Evolutionary conservation across 768 basidiomycete species (phyloP).

Genomic region (Russula vinacea): DNA sequence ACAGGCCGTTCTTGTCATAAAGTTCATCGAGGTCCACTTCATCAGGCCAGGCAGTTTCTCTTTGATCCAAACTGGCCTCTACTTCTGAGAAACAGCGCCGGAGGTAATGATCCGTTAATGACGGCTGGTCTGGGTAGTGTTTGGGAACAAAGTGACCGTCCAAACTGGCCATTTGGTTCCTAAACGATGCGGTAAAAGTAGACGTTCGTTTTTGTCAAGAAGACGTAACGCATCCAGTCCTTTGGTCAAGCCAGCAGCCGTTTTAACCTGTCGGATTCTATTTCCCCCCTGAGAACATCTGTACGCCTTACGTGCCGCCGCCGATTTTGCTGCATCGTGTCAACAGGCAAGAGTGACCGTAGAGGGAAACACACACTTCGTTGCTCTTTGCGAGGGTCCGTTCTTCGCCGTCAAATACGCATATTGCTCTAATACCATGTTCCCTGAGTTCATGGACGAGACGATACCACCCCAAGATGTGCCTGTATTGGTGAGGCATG

Average conservation of each 20-base stretch:
- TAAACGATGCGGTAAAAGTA: conserved; percentile 39
- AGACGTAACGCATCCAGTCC: conserved; percentile 30
- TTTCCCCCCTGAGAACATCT: conserved; percentile 48
- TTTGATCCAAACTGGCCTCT: background rate
- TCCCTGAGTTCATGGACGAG: conserved; percentile 61
- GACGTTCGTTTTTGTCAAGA: conserved; percentile 23
- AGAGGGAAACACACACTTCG: conserved; percentile 49
- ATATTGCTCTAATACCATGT: conserved; percentile 56
- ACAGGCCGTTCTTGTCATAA: background rate
- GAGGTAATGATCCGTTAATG: background rate
- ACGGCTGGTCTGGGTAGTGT: background rate
- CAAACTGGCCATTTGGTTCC: conserved; percentile 10
- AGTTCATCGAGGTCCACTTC: conserved; percentile 14
- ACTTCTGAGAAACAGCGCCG: background rate
- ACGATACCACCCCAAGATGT: conserved; percentile 77
- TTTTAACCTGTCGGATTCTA: conserved; percentile 57
- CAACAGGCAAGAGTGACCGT: background rate
- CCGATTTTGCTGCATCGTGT: conserved; percentile 49
- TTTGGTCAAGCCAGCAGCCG: conserved; percentile 44
- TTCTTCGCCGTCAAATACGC: conserved; percentile 76
- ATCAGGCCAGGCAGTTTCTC: background rate
- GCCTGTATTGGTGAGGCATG: conserved; percentile 58
- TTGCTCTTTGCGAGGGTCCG: conserved; percentile 63
- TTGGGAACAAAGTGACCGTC: background rate
- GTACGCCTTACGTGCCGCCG: conserved; percentile 50